Evolutionary conservation across 1,284 basidiomycete species (phyloP).

Genomic region (Boletellus deceptivus): DNA sequence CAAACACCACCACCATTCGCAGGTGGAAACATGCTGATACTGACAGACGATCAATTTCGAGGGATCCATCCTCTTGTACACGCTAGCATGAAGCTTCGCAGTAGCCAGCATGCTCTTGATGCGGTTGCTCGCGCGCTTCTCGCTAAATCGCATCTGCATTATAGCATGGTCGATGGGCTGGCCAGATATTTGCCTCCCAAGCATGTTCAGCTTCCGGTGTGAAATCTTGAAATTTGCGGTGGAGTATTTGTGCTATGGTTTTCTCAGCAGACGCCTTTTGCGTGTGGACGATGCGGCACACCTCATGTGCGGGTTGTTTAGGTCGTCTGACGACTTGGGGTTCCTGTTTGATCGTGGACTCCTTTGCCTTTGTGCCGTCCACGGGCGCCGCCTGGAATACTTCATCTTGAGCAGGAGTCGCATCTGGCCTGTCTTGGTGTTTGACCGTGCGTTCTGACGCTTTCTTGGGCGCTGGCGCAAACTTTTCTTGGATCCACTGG

Average conservation of each 20-base stretch:
- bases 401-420: slow-evolving; percentile 19
- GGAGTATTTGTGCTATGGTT: slow-evolving; percentile 78
- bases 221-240: slow-evolving; percentile 93
- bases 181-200: slow-evolving; percentile 84
- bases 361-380: slow-evolving; percentile 3
- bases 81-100: slow-evolving; percentile 82
- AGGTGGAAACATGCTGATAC: not conserved
- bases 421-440: slow-evolving; percentile 42
- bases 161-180: slow-evolving; percentile 94
- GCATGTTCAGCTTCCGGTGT: slow-evolving; percentile 86
- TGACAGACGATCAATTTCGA: slow-evolving; percentile 80
- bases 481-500: slow-evolving; percentile 60
- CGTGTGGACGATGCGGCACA: slow-evolving; percentile 5
- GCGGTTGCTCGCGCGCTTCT: slow-evolving; percentile 84
- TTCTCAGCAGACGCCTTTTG: slow-evolving; percentile 6
- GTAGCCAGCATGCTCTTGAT: slow-evolving; percentile 87
- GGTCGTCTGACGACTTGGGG: slow-evolving; percentile 11
- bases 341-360: slow-evolving; percentile 12
- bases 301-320: slow-evolving; percentile 30
- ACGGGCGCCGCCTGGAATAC: slow-evolving; percentile 17
- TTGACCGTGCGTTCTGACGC: slow-evolving; percentile 43
- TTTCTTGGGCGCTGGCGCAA: slow-evolving; percentile 46
- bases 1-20: not conserved
- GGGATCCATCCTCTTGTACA: slow-evolving; percentile 74
- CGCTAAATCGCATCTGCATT: slow-evolving; percentile 93